Percentiles rank a stretch among this genome's conserved stretches.
phyloP scores from a whole-genome alignment of 2,329 filamentous ascomycete species.

The Rutstroemia sp. region DNA sequence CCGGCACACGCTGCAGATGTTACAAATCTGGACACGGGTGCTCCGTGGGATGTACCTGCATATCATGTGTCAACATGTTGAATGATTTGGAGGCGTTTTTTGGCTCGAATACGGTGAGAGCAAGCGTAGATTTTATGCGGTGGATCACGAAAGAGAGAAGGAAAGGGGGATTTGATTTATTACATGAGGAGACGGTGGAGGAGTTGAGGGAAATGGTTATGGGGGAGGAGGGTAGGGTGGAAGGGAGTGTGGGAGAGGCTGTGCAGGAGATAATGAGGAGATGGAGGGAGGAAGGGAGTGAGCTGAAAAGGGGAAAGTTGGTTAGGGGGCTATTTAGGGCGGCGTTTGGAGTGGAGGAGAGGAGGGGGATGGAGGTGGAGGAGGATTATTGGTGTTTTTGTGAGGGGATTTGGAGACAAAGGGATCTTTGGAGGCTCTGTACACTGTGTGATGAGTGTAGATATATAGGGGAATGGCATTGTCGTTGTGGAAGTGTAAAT shows the following conservation, averaged over 20 bases:
- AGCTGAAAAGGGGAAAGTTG: background rate
- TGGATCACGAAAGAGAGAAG: conserved; percentile 3
- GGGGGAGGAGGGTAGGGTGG: background rate
- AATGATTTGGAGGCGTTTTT: background rate
- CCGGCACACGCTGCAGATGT: background rate
- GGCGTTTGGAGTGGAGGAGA: background rate
- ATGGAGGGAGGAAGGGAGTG: background rate
- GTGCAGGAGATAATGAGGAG: background rate
- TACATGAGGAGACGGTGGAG: background rate
- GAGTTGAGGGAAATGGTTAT: conserved; percentile 1
- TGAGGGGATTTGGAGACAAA: background rate
- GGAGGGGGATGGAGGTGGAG: background rate
- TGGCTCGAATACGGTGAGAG: background rate
- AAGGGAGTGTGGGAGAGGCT: background rate
- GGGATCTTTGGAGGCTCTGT: background rate
- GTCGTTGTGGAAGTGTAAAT: background rate
- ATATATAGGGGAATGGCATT: background rate
- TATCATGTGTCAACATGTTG: conserved; percentile 2
- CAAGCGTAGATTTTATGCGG: background rate
- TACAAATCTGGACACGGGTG: conserved; percentile 1
- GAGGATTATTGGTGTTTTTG: conserved; percentile 2
- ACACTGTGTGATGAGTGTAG: background rate
- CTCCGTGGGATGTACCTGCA: background rate
- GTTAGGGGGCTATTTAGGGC: background rate
- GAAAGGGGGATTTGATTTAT: background rate